Evolutionary conservation across 805 yeast genomes (phyloP), one percentile per base, ranked within the genome.

Genomic region (Lachancea quebecensis): DNA sequence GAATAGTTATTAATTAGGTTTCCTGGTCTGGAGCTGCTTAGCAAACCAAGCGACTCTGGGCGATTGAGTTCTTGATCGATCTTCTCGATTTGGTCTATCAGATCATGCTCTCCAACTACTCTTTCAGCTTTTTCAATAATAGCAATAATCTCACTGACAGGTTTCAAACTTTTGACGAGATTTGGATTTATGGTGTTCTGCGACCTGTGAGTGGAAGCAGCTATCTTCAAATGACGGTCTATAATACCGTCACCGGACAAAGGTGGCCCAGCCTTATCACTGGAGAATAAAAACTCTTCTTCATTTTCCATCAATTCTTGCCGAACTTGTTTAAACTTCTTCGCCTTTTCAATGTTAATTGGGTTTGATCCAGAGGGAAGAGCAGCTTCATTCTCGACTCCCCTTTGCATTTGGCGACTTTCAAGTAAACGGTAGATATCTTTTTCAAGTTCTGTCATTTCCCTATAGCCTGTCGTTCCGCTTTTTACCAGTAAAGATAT

Each of bases 361-460:
- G 21, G 29, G 14, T 28, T 15, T 11, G 27, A 10, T 31, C 33
- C 11, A 14, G 30, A 17, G 3, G 38, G 27, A 3, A 32, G 21
- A 3, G 10, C 3, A 2, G 17, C 25, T 2, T 8, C 21, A 8
- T 25, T 33, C 14, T 17, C 18, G 14, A 18, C 27, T 18, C 34
- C 33, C 8, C 28, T 21, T 4, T 18, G 33, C 17, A 11, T 4
- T 6, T 29, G 21, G 7, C 38, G 38, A 10, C 2, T 12, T 27
- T 40, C 43, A n/a, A 40, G 16, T 14, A 40, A 25, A 7, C 4
- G 14, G 11, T 31, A 21, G 21, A 40, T 40, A 11, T 40, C 43
- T 34, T 30, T 33, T 25, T 40, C 43, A 16, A 40, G 33, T 21
- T 34, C 38, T 25, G 21, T 34, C 38, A 40, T 33, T 25, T 40